A percentile compares a stretch with the other conserved stretches of the same genome.
Evolutionary conservation across 192 early-diverging fungal species (phyloP).

Genomic region (Entrophospora sp.): DNA sequence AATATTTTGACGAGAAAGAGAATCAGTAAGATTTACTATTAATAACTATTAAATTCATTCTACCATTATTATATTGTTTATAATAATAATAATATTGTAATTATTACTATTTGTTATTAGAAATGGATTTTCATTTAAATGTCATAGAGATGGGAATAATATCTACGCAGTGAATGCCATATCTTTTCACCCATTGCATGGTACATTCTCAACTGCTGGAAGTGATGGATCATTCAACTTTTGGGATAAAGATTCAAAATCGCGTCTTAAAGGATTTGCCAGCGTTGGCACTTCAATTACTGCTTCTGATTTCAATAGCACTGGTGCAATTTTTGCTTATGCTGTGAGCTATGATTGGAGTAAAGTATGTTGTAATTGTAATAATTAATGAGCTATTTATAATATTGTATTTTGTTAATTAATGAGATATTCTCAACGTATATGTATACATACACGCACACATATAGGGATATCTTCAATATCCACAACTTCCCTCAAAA

Average conservation of each 20-base stretch:
- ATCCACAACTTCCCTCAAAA: not conserved
- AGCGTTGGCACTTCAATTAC: slow-evolving; percentile 59
- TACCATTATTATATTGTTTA: not conserved
- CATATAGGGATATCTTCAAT: slow-evolving; percentile 8
- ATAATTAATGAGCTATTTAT: not conserved
- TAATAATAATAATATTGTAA: not conserved
- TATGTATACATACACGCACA: not conserved
- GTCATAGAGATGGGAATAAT: slow-evolving; percentile 70
- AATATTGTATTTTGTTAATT: not conserved
- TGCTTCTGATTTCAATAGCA: slow-evolving; percentile 65
- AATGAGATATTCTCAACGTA: not conserved
- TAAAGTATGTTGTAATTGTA: slow-evolving; percentile 34
- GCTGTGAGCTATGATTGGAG: slow-evolving; percentile 82
- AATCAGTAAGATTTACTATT: slow-evolving; percentile 32
- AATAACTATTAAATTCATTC: not conserved
- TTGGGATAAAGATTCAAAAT: slow-evolving; percentile 94
- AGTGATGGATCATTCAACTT: slow-evolving; percentile 81
- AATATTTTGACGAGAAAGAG: slow-evolving; percentile 84
- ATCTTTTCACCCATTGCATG: slow-evolving; percentile 74
- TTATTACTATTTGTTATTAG: not conserved
- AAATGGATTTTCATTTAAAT: slow-evolving; percentile 89
- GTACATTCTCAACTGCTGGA: slow-evolving; percentile 83
- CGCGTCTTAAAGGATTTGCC: slow-evolving; percentile 68
- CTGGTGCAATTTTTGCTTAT: slow-evolving; percentile 88
- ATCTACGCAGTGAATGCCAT: slow-evolving; percentile 63